Evolutionary conservation across 2,329 filamentous ascomycete species (phyloP).

Genomic region (Claviceps pazoutovae): DNA sequence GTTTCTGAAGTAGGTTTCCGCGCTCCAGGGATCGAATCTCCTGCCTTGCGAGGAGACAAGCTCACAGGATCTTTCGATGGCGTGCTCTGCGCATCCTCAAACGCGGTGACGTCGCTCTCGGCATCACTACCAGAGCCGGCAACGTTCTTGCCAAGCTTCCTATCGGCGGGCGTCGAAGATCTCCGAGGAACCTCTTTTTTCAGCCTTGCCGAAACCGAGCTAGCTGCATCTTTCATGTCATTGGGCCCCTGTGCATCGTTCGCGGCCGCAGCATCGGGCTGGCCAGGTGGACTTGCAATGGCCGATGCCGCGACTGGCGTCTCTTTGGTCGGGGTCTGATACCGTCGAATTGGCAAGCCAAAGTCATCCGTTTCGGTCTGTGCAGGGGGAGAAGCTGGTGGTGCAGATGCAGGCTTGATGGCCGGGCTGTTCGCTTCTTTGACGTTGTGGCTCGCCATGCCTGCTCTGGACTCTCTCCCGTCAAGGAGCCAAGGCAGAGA

Average conservation of each 20-base stretch:
- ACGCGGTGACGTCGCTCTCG: conserved; percentile 23
- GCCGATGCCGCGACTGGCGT: conserved; percentile 8
- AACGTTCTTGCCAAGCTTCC: background rate
- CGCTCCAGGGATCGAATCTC: background rate
- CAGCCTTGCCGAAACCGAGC: background rate
- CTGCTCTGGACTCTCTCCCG: conserved; percentile 5
- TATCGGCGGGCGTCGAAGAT: background rate
- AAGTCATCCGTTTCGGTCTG: conserved; percentile 51
- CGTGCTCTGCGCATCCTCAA: conserved; percentile 22
- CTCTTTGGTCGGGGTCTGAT: conserved; percentile 18
- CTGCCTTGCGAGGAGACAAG: conserved; percentile 1
- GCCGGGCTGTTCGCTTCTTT: conserved; percentile 11
- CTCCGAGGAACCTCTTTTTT: background rate
- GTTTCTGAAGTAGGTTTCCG: background rate
- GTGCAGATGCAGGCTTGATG: conserved; percentile 8
- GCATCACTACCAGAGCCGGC: conserved; percentile 14
- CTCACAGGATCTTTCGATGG: background rate
- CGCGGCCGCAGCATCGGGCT: background rate
- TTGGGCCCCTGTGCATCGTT: background rate
- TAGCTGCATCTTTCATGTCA: background rate
- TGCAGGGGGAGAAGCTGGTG: conserved; percentile 9
- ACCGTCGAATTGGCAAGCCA: conserved; percentile 49
- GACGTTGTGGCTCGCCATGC: conserved; percentile 12
- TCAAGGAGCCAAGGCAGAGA: conserved; percentile 3
- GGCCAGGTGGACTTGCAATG: background rate